These are phyloP conservation scores for Phoenix roebelenii DNA, from an alignment of 176 grass and related monocot genomes.

Conservation along the genomic window DNA sequence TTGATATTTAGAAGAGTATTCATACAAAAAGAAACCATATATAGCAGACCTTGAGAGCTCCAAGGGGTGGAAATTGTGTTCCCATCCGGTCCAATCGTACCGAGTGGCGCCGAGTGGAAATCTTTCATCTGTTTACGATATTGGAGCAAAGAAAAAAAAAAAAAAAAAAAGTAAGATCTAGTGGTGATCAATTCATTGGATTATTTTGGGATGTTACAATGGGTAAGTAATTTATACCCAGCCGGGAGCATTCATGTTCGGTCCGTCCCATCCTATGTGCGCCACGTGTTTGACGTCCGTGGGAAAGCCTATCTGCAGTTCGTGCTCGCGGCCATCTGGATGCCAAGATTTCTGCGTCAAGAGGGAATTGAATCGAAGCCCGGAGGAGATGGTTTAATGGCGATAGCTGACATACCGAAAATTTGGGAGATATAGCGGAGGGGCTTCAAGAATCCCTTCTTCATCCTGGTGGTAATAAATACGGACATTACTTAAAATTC, in stretches of 20 bases:
- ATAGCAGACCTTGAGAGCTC: constrained; percentile 49
- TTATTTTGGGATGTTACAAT: not conserved
- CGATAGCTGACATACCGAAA: constrained; percentile 33
- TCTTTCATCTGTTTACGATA: constrained; percentile 56
- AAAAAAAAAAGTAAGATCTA: not conserved
- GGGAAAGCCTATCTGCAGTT: constrained; percentile 77
- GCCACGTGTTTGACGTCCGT: constrained; percentile 94
- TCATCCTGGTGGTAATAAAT: constrained; percentile 40
- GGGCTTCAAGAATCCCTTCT: constrained; percentile 67
- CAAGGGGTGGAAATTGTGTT: constrained; percentile 21
- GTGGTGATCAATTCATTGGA: not conserved
- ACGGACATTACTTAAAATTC: no score
- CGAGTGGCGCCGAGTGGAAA: constrained; percentile 74
- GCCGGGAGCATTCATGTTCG: constrained; percentile 19
- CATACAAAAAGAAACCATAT: no score
- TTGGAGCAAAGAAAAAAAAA: not conserved
- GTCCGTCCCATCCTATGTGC: constrained; percentile 71
- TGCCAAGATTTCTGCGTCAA: not conserved
- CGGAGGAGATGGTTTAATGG: not conserved
- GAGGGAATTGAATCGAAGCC: not conserved
- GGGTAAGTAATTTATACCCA: constrained; percentile 38
- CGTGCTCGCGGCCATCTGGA: constrained; percentile 51
- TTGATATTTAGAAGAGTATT: no score
- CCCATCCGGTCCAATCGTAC: not conserved
- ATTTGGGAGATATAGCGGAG: constrained; percentile 73